Base-by-base conservation (phyloP, 2,329 filamentous ascomycete genomes). In the Zasmidium citrigriseum region DNA sequence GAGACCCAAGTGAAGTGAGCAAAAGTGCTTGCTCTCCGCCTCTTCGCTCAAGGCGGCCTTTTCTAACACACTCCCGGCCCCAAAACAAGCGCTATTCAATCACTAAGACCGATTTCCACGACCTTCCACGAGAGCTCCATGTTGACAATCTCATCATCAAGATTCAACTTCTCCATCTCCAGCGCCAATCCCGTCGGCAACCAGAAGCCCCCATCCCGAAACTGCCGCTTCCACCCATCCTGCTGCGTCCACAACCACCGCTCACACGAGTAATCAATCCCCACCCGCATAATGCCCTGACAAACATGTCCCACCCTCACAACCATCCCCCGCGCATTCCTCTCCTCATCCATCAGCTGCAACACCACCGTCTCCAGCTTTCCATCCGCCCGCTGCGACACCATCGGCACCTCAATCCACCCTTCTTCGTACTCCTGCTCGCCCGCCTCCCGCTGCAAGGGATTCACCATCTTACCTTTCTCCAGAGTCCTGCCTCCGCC, bases 401-500 rank as follows among this genome's bases (percentile, higher is more conserved):
- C 54, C 54, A 10, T 69, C 71, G 12, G 47, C 27, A 83, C 66
- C 27, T 86, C 80, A 4, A 67, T 58, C 63, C 73, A 71, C 21
- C 68, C 53, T 47, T 73, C 70, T 57, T 69, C 87, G 64, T 92
- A 91, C 1, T 74, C 18, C 34, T 41, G 34, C 34, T 41, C 34
- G 34, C 34, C 34, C 16, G 34, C 34, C 34, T 11, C 34, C 18
- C 12, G 34, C 12, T 41, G 84, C 0, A 72, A 76, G 0, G 84
- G 84, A 63, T 89, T 86, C 11, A 80, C 72, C 82, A 88, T 88
- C 12, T 66, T 65, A 0, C 87, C 87, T 46, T 74, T 81, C 69
- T 90, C 87, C 4, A 87, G 72, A 7, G 78, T 68, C 14, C 55
- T 21, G 46, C 64, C 74, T 67, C 78, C 69, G 3, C 72, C 60